A percentile compares a stretch with the other conserved stretches of the same genome.
phyloP scores from a whole-genome alignment of 2,329 filamentous ascomycete species.

The Apiospora sp. region DNA sequence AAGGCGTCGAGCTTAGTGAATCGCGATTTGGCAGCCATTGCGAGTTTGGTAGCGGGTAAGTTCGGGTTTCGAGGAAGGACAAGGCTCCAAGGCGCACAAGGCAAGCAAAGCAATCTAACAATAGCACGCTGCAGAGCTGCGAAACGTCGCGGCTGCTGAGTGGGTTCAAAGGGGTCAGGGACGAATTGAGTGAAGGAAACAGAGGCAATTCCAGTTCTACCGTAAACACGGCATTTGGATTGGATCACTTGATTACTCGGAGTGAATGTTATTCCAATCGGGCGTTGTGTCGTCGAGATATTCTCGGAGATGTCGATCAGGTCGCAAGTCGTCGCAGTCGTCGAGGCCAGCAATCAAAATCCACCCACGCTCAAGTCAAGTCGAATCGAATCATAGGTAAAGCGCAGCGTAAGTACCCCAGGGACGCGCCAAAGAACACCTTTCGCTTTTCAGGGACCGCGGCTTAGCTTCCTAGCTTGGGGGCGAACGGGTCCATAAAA shows the following conservation, averaged over 20 bases:
- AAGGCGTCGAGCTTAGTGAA: constrained; percentile 98
- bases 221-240: constrained; percentile 24
- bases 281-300: background rate
- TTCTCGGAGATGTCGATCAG: constrained; percentile 1
- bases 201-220: constrained; percentile 19
- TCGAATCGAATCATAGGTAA: background rate
- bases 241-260: background rate
- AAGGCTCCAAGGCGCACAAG: constrained; percentile 21
- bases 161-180: constrained; percentile 25
- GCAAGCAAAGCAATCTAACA: background rate
- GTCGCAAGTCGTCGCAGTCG: background rate
- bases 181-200: constrained; percentile 25
- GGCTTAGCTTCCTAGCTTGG: constrained; percentile 1
- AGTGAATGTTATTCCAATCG: background rate
- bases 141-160: constrained; percentile 23
- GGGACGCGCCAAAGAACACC: constrained; percentile 25
- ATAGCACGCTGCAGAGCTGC: background rate
- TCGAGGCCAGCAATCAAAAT: constrained; percentile 3
- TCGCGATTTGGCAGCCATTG: constrained; percentile 89
- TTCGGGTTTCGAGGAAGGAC: background rate
- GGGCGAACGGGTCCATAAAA: background rate
- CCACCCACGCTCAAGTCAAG: background rate
- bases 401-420: background rate
- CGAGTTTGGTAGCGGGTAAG: background rate
- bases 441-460: constrained; percentile 26